Evolutionary conservation across 208 protist species (phyloP), one percentile per base, ranked within the genome.

Genomic region (Angomonas deanei): DNA sequence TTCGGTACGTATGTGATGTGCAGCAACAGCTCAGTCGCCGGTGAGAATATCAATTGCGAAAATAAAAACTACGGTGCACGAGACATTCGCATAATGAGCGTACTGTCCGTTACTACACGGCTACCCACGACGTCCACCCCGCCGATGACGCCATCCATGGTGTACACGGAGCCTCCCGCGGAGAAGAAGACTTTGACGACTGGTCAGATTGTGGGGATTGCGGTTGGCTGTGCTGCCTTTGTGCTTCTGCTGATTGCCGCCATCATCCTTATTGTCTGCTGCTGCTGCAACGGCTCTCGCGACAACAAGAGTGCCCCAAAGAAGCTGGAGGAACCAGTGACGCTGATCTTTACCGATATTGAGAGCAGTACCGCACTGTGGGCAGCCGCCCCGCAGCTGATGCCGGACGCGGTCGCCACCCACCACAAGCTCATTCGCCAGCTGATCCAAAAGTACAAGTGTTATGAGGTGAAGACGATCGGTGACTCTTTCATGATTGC

Each of bases 391-490:
- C 78, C 86, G 46, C 60, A 72, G 53, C 56, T 62, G 59, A 93
- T 93, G 86, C 38, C 70, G 3, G 75, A 81, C 28, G 83, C 87
- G 8, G 72, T 93, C 24, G 72, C 79, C 31, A 54, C 73, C 53
- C 82, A 93, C 74, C 77, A 93, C 80, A 66, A 63, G 5, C 38
- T 88, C 39, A 88, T 93, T 52, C 80, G 87, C 28, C 15, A 64
- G 42, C 61, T 79, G 38, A 88, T 91, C 47, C 47, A 39, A 24
- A 79, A 74, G 73, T 73, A 85, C 74, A 64, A 67, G 59, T 84
- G 80, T 66, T 93, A 93, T 69, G 84, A 91, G 72, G 86, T 93
- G 66, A 93, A 93, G 76, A 93, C 82, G 62, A 76, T 91, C 28
- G 86, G 86, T 21, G 86, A 93, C 76, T 77, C 86, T 42, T 91